Percentiles rank a stretch among this genome's conserved stretches.
These are phyloP conservation scores for Colletotrichum sp. DNA, from an alignment of 2,329 filamentous ascomycete genomes.

Conservation along the genomic window DNA sequence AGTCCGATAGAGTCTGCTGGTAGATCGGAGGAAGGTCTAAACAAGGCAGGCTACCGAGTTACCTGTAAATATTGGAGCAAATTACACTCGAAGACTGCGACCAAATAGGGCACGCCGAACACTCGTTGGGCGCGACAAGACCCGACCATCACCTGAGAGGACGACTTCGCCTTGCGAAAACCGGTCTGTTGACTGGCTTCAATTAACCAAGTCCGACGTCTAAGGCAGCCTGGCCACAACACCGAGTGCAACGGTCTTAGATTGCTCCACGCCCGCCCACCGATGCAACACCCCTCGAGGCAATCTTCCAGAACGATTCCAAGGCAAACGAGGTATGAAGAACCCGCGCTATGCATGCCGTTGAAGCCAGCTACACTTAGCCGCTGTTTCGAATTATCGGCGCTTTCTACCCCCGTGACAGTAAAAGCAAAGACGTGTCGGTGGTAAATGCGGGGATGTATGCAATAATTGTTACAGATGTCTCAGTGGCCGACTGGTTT, in stretches of 20 bases:
- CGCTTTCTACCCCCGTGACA: neutral
- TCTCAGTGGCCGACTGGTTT: neutral
- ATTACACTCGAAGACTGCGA: neutral
- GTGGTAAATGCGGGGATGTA: neutral
- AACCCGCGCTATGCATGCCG: neutral
- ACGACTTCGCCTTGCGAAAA: neutral
- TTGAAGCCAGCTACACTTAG: neutral
- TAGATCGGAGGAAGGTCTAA: neutral
- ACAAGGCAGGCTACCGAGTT: neutral
- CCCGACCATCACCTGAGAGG: neutral
- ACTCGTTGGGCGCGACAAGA: neutral
- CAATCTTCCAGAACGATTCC: neutral
- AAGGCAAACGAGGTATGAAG: neutral
- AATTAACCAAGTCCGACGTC: neutral
- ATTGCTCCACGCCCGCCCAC: neutral
- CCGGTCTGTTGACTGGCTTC: neutral
- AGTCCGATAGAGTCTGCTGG: neutral
- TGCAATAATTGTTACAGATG: neutral
- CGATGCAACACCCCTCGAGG: neutral
- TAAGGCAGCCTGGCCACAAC: neutral
- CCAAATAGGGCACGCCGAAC: neutral
- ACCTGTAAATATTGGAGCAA: neutral
- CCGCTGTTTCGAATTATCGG: neutral
- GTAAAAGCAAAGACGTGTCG: neutral
- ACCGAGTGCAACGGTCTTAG: neutral